Base-by-base conservation (phyloP, 768 basidiomycete genomes). In the Pleurotus tuoliensis region DNA sequence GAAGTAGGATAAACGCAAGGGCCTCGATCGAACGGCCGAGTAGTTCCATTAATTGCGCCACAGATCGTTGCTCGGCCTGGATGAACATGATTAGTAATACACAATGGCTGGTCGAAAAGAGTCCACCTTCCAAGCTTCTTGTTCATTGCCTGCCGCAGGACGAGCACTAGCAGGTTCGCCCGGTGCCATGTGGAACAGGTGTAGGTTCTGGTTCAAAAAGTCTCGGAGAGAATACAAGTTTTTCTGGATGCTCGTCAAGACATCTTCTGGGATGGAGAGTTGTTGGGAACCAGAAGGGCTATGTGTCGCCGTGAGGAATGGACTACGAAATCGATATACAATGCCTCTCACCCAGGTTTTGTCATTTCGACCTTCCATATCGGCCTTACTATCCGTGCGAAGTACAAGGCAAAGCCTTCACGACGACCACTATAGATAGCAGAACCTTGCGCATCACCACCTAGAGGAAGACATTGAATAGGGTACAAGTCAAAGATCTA, bases 1-100 rank as follows among this genome's bases (percentile, higher is more conserved):
- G 76, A 16, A 98, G 84, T 24, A 98, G 79, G 51, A 98, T 77
- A 69, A 98, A 99, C 0, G 94, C 92, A 56, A 98, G 83, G 0
- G 92, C 97, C 70, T 99, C 97, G 48, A 98, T 91, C 4, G 92
- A 87, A 65, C 95, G 84, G 8, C 81, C 82, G 46, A 98, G 73
- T 45, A 99, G 80, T 16, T 79, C 72, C 47, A 86, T 78, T 5
- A 96, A 73, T 66, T 91, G 86, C n/a, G 79, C 75, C n/a, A 92
- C 86, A 13, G 93, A 94, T 48, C 69, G 79, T 66, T 92, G 88
- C 67, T 96, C 93, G 2, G 84, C 89, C 88, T 94, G 59, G 43
- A 53, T 34, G 49, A 57, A 34, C 30, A 61, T 66, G 56, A 47
- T 24, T 11, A 44, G 22, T 64, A 34, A 44, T 56, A 58, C 15